These are phyloP conservation scores for Periconia sp. DNA, from an alignment of 2,329 filamentous ascomycete species.

Conservation along the genomic window DNA sequence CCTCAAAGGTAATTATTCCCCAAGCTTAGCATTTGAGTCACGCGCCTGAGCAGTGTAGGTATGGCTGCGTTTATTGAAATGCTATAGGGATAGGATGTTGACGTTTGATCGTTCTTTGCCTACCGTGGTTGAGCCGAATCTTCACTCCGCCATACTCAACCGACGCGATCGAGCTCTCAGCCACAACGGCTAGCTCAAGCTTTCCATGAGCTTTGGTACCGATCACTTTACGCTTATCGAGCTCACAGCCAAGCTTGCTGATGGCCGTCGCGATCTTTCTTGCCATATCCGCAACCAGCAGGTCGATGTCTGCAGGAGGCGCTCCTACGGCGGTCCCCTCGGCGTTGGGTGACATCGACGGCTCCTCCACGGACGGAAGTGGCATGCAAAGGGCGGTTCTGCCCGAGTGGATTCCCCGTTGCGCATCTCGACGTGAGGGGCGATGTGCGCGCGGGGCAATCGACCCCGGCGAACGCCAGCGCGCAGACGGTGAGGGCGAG, in stretches of 20 bases:
- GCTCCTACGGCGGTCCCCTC: neutral
- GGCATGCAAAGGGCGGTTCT: neutral
- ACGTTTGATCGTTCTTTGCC: too few species aligned
- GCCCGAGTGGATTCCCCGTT: too few species aligned
- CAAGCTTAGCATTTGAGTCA: conserved; percentile 22
- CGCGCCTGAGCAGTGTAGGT: too few species aligned
- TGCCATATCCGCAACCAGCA: conserved; percentile 26
- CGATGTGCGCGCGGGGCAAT: too few species aligned
- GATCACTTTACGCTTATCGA: conserved; percentile 22
- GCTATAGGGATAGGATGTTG: too few species aligned
- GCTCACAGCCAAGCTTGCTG: conserved; percentile 30
- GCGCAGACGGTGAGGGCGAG: too few species aligned
- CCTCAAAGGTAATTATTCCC: conserved; percentile 23
- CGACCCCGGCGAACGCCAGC: too few species aligned
- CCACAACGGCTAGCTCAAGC: conserved; percentile 17
- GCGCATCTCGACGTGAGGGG: too few species aligned
- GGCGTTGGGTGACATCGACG: neutral
- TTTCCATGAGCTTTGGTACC: conserved; percentile 19
- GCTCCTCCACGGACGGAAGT: neutral
- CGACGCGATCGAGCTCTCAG: conserved; percentile 6
- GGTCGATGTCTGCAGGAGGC: conserved; percentile 14
- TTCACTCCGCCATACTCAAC: conserved; percentile 18
- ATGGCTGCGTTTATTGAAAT: too few species aligned
- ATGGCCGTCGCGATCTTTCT: conserved; percentile 30
- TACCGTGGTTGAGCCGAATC: too few species aligned